phyloP scores from a whole-genome alignment of 106 monocot species.

The Amphibolis antarctica region DNA sequence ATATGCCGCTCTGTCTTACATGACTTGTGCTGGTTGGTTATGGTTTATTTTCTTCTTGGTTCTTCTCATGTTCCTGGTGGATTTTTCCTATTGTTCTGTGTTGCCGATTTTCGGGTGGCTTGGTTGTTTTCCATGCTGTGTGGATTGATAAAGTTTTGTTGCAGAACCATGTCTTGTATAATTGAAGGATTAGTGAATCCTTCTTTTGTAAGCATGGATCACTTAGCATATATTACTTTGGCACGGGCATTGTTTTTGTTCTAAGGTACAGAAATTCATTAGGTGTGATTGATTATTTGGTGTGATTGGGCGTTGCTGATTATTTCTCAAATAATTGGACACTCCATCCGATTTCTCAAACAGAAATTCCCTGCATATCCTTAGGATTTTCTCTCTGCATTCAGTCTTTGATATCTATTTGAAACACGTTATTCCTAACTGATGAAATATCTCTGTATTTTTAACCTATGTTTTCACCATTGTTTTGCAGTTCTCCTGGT shows the following conservation, averaged over 20 bases:
- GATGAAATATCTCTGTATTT: too few relatives aligned
- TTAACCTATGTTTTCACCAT: neutral
- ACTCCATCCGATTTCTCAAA: too few relatives aligned
- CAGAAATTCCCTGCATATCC: too few relatives aligned
- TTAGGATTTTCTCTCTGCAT: too few relatives aligned
- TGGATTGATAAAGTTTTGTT: neutral
- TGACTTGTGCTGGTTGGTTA: conserved; percentile 67
- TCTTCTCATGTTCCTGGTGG: neutral
- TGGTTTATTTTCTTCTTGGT: neutral
- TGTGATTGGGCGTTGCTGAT: too few relatives aligned
- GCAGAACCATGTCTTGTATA: neutral
- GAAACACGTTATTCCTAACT: too few relatives aligned
- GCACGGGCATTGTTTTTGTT: neutral
- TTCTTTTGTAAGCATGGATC: neutral
- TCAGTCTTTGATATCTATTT: too few relatives aligned
- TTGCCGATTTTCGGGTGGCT: neutral
- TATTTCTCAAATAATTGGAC: too few relatives aligned
- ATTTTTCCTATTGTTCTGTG: too few relatives aligned
- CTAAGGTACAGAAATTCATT: too few relatives aligned
- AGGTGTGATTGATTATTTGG: too few relatives aligned
- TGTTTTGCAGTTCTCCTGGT: conserved; percentile 68
- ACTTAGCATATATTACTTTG: neutral
- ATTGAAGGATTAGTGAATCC: neutral
- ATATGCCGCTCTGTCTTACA: conserved; percentile 72
- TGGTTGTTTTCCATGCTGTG: neutral